These are phyloP conservation scores for Alternaria panax DNA, from an alignment of 2,329 filamentous ascomycete species.

Conservation along the genomic window DNA sequence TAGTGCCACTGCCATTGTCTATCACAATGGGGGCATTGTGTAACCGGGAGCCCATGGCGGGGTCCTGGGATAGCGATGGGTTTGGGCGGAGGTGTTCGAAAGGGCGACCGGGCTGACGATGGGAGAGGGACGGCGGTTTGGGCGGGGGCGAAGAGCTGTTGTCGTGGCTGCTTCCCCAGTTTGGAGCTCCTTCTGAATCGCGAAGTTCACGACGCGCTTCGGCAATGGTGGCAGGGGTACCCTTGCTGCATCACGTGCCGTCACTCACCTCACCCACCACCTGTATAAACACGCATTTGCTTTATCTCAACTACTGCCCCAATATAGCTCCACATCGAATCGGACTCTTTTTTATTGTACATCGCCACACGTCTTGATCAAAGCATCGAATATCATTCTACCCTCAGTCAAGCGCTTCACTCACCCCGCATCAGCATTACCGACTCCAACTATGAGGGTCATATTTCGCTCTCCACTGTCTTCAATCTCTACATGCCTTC, in stretches of 20 bases:
- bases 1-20: slow-evolving; percentile 98
- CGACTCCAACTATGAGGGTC: not conserved
- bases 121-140: not conserved
- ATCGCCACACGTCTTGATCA: not conserved
- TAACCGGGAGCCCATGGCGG: slow-evolving; percentile 70
- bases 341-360: too few species aligned
- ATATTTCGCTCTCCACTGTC: not conserved
- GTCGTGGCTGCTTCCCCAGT: slow-evolving; percentile 33
- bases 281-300: not conserved
- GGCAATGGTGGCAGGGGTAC: slow-evolving; percentile 34
- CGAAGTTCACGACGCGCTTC: slow-evolving; percentile 43
- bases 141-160: slow-evolving; percentile 9
- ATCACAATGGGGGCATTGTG: slow-evolving; percentile 99
- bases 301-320: not conserved
- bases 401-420: not conserved
- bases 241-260: slow-evolving; percentile 37
- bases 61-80: slow-evolving; percentile 9
- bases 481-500: not conserved
- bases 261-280: not conserved
- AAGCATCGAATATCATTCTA: not conserved
- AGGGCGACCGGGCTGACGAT: not conserved
- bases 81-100: not conserved
- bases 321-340: not conserved
- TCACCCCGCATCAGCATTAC: not conserved
- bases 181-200: slow-evolving; percentile 34